phyloP scores from a whole-genome alignment of 495 filamentous ascomycete species.

The Xylaria intraflava region DNA sequence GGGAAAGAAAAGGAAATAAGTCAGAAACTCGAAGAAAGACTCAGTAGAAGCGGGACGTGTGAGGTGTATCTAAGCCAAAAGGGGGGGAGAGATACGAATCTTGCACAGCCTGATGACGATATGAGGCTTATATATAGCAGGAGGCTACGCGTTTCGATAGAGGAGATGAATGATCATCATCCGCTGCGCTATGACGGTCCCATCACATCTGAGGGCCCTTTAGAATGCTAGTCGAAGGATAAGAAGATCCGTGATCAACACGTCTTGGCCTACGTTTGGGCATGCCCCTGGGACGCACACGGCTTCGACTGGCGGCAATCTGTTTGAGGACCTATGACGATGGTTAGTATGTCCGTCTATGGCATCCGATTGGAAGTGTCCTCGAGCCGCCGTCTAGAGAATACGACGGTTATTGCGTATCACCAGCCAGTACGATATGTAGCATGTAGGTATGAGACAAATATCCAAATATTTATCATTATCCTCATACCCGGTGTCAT shows the following conservation, averaged over 20 bases:
- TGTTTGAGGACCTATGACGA: not conserved
- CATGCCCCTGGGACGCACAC: constrained; percentile 14
- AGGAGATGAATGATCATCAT: constrained; percentile 28
- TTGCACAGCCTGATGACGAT: constrained; percentile 21
- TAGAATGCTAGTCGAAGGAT: not conserved
- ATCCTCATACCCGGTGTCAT: too few relatives aligned
- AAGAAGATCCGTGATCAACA: constrained; percentile 33
- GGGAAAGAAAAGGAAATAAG: constrained; percentile 19
- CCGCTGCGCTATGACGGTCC: constrained; percentile 8
- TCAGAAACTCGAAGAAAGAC: constrained; percentile 19
- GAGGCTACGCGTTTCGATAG: too few relatives aligned
- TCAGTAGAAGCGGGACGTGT: constrained; percentile 18
- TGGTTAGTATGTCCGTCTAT: not conserved
- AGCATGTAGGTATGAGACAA: too few relatives aligned
- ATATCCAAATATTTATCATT: too few relatives aligned
- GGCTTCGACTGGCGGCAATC: constrained; percentile 1
- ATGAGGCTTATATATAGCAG: too few relatives aligned
- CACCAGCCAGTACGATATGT: too few relatives aligned
- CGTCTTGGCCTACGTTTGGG: constrained; percentile 29
- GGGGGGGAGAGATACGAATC: constrained; percentile 25
- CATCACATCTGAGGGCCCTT: constrained; percentile 11
- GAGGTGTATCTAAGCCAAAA: constrained; percentile 16
- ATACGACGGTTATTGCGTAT: not conserved
- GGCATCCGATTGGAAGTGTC: constrained; percentile 10
- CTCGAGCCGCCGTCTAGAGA: not conserved